Base-by-base conservation (phyloP, 2,329 filamentous ascomycete species). In the Aspergillus brunneoviolaceus region DNA sequence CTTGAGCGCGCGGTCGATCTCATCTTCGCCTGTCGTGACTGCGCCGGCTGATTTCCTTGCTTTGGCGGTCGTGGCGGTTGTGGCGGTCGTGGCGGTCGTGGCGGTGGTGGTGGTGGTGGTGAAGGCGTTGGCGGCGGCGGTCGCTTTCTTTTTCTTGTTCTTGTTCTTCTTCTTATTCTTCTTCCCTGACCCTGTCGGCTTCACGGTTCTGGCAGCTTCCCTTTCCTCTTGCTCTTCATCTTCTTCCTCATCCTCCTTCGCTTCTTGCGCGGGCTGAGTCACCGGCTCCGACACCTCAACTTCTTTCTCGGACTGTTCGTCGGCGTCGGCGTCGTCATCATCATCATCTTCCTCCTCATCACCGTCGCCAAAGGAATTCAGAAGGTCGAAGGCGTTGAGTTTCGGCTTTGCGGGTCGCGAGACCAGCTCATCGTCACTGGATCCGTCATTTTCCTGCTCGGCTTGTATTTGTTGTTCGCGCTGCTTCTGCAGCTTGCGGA, bases 1-100 rank as follows among this genome's bases (percentile, higher is more conserved):
- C 65, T 83, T 82, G 29, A 90, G 73, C 2, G 87, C 87, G 57
- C 79, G 78, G 70, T 91, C 88, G 54, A 90, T 89, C 64, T 90
- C 88, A 65, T 90, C 87, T 4, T 76, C 74, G 11, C 65, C 62
- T 21, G 39, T 27, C 51, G 23, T 42, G 27, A 72, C 16, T 14
- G 3, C 39, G 39, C n/a, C 16, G 39, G 39, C 16, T 6, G 14
- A 9, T 6, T 19, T 66, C 1, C 73, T 66, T 2, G 71, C 63
- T 49, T 67, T 63, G 2, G 58, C 58, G 27, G 27, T 10, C 7
- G 27, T 29, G 27, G 27, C 9, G 27, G 27, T 27, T 7, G 27
- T 63, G 2, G 58, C 58, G 27, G 27, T 10, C 7, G 27, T 29
- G 27, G 27, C 9, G 27, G 27, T 27, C n/a, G n/a, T n/a, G n/a